phyloP scores from a whole-genome alignment of 179 eudicot species.

The Silene coronaria region DNA sequence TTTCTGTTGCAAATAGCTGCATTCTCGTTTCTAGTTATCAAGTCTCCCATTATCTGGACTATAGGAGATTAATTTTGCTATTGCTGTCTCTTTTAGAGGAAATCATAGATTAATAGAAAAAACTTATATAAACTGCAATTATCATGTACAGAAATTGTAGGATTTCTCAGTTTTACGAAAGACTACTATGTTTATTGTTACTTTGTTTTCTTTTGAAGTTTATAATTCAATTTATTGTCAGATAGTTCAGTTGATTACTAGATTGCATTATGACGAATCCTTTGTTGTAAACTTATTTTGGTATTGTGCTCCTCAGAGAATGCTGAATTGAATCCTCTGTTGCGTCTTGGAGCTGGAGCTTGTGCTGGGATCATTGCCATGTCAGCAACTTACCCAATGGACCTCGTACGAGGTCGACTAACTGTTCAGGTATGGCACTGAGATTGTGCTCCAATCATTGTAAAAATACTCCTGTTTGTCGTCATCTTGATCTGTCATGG shows the following conservation, averaged over 20 bases:
- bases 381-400: slow-evolving; percentile 97
- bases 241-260: background rate
- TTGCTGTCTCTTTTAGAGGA: background rate
- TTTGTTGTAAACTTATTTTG: background rate
- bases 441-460: background rate
- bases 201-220: background rate
- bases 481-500: background rate
- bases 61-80: background rate
- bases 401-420: slow-evolving; percentile 86
- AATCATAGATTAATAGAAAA: background rate
- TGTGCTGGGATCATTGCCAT: slow-evolving; percentile 97
- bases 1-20: slow-evolving; percentile 19
- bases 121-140: background rate
- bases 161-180: background rate
- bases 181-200: background rate
- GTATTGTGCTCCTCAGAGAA: slow-evolving; percentile 44
- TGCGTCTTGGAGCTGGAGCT: slow-evolving; percentile 95
- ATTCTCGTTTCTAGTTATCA: slow-evolving; percentile 9
- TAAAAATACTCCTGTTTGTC: background rate
- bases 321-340: slow-evolving; percentile 78
- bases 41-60: background rate
- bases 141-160: background rate
- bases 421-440: slow-evolving; percentile 72
- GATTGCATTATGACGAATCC: background rate
- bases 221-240: background rate